A percentile compares a stretch with the other conserved stretches of the same genome.
Evolutionary conservation across 73 alveolate genomes (phyloP).

Genomic region (Tetrahymena elliotti): DNA sequence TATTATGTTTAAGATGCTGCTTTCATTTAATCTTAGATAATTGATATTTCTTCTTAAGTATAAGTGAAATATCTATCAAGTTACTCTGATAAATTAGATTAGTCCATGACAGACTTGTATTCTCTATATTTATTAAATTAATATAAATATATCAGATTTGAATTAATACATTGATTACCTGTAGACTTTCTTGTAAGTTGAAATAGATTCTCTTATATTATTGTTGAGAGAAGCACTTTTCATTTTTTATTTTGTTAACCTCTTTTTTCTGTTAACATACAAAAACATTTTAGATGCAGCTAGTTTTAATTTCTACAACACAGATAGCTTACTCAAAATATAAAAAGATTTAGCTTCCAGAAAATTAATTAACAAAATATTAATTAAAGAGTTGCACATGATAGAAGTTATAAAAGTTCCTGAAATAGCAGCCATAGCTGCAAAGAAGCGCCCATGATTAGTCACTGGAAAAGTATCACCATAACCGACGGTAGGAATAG

Average conservation of each 20-base stretch:
- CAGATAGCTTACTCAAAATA: constrained; percentile 23
- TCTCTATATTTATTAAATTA: background rate
- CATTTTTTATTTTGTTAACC: background rate
- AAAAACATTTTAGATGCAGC: background rate
- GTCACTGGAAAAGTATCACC: constrained; percentile 67
- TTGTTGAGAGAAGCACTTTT: background rate
- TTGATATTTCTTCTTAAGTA: background rate
- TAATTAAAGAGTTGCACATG: constrained; percentile 49
- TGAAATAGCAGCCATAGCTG: constrained; percentile 54
- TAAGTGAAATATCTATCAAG: background rate
- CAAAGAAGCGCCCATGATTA: constrained; percentile 52
- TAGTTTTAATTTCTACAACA: background rate
- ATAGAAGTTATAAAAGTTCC: constrained; percentile 56
- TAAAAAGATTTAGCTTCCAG: constrained; percentile 43
- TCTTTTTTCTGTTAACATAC: too few relatives aligned
- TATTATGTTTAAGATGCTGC: background rate
- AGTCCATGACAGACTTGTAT: background rate
- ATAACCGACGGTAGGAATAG: constrained; percentile 74
- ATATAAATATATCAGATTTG: background rate
- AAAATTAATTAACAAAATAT: constrained; percentile 15
- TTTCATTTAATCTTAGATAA: background rate
- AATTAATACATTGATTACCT: background rate
- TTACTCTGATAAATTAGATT: background rate
- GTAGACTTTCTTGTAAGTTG: background rate
- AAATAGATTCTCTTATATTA: background rate